Evolutionary conservation across 2,329 filamentous ascomycete genomes (phyloP).

Genomic region (Coniochaeta sp.): DNA sequence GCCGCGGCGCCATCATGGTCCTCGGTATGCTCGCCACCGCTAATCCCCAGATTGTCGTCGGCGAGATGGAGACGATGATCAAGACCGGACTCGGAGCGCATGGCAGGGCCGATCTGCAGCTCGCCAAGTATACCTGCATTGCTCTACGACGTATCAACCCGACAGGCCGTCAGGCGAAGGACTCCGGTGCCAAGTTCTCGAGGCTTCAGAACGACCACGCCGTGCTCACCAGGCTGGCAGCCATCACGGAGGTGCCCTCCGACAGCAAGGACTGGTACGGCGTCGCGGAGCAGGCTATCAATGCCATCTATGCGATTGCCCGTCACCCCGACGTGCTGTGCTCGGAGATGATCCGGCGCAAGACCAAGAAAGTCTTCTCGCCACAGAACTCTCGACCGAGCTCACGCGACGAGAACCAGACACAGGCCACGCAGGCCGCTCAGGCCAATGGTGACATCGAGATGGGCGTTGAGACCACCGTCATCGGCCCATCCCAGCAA

Average conservation of each 20-base stretch:
- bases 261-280: constrained; percentile 96
- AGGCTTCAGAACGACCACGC: constrained; percentile 89
- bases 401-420: constrained; percentile 35
- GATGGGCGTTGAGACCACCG: constrained; percentile 16
- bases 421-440: constrained; percentile 19
- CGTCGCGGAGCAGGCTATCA: constrained; percentile 91
- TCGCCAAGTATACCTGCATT: constrained; percentile 94
- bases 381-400: constrained; percentile 34
- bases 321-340: constrained; percentile 92
- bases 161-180: constrained; percentile 70
- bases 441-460: constrained; percentile 10
- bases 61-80: constrained; percentile 91
- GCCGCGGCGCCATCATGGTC: constrained; percentile 90
- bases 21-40: constrained; percentile 94
- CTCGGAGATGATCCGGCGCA: constrained; percentile 81
- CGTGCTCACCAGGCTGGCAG: constrained; percentile 71
- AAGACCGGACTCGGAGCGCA: constrained; percentile 78
- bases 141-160: constrained; percentile 88
- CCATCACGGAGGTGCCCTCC: constrained; percentile 77
- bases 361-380: constrained; percentile 73
- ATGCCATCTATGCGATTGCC: constrained; percentile 87
- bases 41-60: constrained; percentile 85
- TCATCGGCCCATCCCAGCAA: constrained; percentile 11
- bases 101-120: constrained; percentile 73
- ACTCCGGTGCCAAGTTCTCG: constrained; percentile 60